Conservation (phyloP, 805 yeast genomes). For the Starmera caribaea region DNA sequence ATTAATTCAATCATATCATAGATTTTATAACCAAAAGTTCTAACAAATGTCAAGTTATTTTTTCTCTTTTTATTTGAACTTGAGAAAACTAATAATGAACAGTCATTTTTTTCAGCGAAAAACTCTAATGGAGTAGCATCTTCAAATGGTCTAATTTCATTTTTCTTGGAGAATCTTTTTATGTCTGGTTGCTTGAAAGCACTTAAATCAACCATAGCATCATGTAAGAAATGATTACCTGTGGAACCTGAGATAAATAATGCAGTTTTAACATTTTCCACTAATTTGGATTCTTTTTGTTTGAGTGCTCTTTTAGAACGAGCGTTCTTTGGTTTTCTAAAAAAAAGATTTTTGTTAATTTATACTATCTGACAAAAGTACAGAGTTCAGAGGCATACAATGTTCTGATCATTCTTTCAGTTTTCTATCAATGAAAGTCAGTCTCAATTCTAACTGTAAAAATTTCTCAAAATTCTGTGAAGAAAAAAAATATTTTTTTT, state of each 20-base stretch:
- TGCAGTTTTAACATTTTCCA: slow-evolving; percentile 85
- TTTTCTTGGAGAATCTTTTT: slow-evolving; percentile 81
- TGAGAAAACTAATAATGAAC: slow-evolving; percentile 72
- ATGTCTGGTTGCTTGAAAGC: slow-evolving; percentile 87
- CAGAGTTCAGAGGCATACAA: slow-evolving; percentile 16
- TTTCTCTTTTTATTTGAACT: slow-evolving; percentile 87
- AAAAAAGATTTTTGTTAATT: slow-evolving; percentile 14
- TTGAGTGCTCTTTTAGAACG: slow-evolving; percentile 93
- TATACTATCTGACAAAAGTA: background rate
- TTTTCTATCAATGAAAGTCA: too few relatives aligned
- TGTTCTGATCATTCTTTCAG: slow-evolving; percentile 22
- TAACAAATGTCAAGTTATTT: slow-evolving; percentile 75
- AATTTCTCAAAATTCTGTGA: too few relatives aligned
- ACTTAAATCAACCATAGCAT: slow-evolving; percentile 79
- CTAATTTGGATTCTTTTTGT: slow-evolving; percentile 76
- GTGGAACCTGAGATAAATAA: slow-evolving; percentile 87
- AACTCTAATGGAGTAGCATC: slow-evolving; percentile 80
- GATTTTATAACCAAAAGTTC: slow-evolving; percentile 84
- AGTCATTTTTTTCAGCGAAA: slow-evolving; percentile 89
- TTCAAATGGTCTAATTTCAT: slow-evolving; percentile 88
- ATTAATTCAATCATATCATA: slow-evolving; percentile 92
- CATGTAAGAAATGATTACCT: slow-evolving; percentile 71
- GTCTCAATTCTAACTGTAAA: background rate
- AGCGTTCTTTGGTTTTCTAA: slow-evolving; percentile 81
- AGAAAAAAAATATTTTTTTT: too few relatives aligned